Evolutionary conservation across 805 yeast species (phyloP), one percentile per base, ranked within the genome.

Genomic region (Clavispora asparagi): DNA sequence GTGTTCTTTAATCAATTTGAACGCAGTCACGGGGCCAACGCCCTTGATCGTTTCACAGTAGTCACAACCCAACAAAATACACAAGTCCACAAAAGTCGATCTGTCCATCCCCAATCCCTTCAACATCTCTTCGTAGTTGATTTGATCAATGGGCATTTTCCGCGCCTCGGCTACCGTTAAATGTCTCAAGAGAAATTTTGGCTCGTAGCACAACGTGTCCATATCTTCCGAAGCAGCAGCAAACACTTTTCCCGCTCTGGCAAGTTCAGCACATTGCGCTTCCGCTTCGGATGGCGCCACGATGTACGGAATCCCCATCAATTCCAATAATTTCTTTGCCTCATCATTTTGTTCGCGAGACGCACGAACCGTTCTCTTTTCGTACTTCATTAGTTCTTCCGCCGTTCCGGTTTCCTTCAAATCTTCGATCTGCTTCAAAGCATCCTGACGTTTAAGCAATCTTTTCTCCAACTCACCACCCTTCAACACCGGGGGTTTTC

Each of bases 151-250:
- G 12, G 97, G 97, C 64, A 87, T 79, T 64, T 94, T 94, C 57
- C 95, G 78, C 27, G 95, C 92, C 61, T 94, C 99, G 1, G 97
- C 82, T 54, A 91, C 94, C 0, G 98, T 94, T 64, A 94, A 75
- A 63, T 94, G 96, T 54, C 99, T 78, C 50, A 94, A 73, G 44
- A 94, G 68, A 49, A 70, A 81, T 6, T 96, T 94, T 1, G 98
- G 87, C 46, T 81, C 83, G 62, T 92, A 94, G 60, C 98, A 94
- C 46, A 94, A 65, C 1, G 99, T 94, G 67, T 94, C 99, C 99
- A 94, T 94, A 79, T 94, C 99, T 64, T 94, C 99, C 6, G 96
- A 86, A 1, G 97, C 99, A 3, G 98, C 96, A 8, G 96, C 99
- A 62, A 83, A 94, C 0, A 92, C 98, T 60, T 89, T 90, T 1